These are phyloP conservation scores for Parastagonospora nodorum DNA, from an alignment of 2,329 filamentous ascomycete species.

Conservation along the genomic window DNA sequence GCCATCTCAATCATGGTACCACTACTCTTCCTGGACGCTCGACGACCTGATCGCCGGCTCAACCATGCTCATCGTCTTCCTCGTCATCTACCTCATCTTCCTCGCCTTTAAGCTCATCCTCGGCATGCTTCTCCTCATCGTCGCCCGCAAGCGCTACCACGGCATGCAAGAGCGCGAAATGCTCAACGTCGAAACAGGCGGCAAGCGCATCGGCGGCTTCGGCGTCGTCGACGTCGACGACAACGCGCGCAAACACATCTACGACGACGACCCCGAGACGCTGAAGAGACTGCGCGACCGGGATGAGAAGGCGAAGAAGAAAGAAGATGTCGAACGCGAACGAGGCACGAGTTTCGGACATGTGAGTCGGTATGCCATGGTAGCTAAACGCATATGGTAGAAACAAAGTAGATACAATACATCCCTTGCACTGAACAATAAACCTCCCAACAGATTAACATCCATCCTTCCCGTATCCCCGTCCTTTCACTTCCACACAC, in stretches of 20 bases:
- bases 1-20: conserved; percentile 40
- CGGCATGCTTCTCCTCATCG: conserved; percentile 84
- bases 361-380: conserved; percentile 88
- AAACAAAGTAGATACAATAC: not conserved
- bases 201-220: conserved; percentile 78
- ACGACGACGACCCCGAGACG: conserved; percentile 79
- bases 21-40: conserved; percentile 57
- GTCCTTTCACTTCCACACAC: too few relatives aligned
- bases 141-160: conserved; percentile 77
- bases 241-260: conserved; percentile 83
- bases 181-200: conserved; percentile 65
- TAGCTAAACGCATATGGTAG: conserved; percentile 95
- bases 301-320: conserved; percentile 66
- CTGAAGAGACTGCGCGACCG: conserved; percentile 64
- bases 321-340: conserved; percentile 60
- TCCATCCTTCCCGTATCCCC: too few relatives aligned
- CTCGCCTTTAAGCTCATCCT: conserved; percentile 81
- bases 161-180: conserved; percentile 75
- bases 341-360: conserved; percentile 64
- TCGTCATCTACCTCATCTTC: conserved; percentile 82
- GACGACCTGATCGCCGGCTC: conserved; percentile 76
- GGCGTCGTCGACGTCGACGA: conserved; percentile 88
- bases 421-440: not conserved
- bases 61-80: conserved; percentile 86
- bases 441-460: not conserved